Base-by-base conservation (phyloP, 208 protist genomes). In the Acanthamoeba healyi region DNA sequence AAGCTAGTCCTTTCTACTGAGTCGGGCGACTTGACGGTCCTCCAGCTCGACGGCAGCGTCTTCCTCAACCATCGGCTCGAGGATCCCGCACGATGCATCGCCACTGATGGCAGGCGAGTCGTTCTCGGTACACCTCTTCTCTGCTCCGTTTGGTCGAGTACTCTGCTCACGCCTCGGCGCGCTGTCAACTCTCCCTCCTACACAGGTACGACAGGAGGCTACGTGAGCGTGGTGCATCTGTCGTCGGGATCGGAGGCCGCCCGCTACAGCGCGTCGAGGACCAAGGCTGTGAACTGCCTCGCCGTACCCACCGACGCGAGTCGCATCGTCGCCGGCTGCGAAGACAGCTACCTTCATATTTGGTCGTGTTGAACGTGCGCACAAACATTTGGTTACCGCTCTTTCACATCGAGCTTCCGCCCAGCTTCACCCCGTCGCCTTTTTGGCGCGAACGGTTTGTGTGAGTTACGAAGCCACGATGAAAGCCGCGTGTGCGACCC, bases 101-200 rank as follows among this genome's bases (percentile, higher is more conserved):
- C 81, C 7, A 89, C 81, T 26, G 81, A 89, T 46, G 81, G 81
- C 32, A 32, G 38, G 34, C 81, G 81, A 44, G 81, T n/a, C n/a
- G 81, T 89, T 7, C 17, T 65, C 42, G 81, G 77, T 67, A 67
- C n/a, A n/a, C n/a, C n/a, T n/a, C n/a, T 61, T 61, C 22, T 61
- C 15, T 26, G 12, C 12, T 22, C 54, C 12, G 54, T 61, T 12
- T 12, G 54, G 15, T 61, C 15, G 54, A 12, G 15, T 22, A 61
- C 22, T 22, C 22, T 61, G 15, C 12, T 61, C 54, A 61, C 22
- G 54, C 54, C 22, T 61, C 12, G 15, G 12, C 12, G 54, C 54
- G 54, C 54, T 61, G 54, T 61, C 22, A 5, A 2, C 54, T 15
- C 44, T 49, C 4, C 44, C 12, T 4, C 9, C 19, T 61, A 22